Conservation (phyloP, 768 basidiomycete species). For the Suillus americanus region DNA sequence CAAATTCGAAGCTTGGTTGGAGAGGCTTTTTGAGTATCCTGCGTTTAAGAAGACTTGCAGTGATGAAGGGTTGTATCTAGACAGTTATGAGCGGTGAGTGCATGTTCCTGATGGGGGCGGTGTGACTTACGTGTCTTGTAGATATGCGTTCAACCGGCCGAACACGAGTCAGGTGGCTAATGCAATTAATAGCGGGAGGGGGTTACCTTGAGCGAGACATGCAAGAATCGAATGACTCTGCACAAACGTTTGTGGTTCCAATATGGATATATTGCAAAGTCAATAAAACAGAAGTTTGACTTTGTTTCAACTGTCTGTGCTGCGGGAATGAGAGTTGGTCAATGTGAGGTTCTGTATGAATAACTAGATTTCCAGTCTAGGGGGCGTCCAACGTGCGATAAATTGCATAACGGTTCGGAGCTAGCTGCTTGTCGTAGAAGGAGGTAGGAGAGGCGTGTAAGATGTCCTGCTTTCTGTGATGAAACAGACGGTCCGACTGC, state of each 20-base stretch:
- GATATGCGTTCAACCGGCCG: slow-evolving; percentile 76
- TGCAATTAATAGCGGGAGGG: slow-evolving; percentile 68
- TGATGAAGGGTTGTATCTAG: slow-evolving; percentile 62
- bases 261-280: background rate
- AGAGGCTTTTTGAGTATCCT: slow-evolving; percentile 56
- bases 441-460: no score
- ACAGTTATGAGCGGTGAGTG: slow-evolving; percentile 67
- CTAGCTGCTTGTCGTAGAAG: slow-evolving; percentile 81
- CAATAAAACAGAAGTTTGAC: slow-evolving; percentile 6
- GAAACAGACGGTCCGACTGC: no score
- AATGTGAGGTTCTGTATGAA: slow-evolving; percentile 36
- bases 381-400: slow-evolving; percentile 59
- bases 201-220: slow-evolving; percentile 48
- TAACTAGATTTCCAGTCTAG: slow-evolving; percentile 54
- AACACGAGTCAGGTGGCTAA: slow-evolving; percentile 76
- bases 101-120: background rate
- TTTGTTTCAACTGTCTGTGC: slow-evolving; percentile 7
- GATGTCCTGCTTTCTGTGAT: no score
- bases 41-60: slow-evolving; percentile 70
- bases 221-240: background rate
- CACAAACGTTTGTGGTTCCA: background rate
- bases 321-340: background rate
- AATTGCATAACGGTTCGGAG: slow-evolving; percentile 88
- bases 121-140: slow-evolving; percentile 22
- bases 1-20: slow-evolving; percentile 53